These are phyloP conservation scores for Lipomyces kockii DNA, from an alignment of 805 yeast genomes.

Conservation along the genomic window DNA sequence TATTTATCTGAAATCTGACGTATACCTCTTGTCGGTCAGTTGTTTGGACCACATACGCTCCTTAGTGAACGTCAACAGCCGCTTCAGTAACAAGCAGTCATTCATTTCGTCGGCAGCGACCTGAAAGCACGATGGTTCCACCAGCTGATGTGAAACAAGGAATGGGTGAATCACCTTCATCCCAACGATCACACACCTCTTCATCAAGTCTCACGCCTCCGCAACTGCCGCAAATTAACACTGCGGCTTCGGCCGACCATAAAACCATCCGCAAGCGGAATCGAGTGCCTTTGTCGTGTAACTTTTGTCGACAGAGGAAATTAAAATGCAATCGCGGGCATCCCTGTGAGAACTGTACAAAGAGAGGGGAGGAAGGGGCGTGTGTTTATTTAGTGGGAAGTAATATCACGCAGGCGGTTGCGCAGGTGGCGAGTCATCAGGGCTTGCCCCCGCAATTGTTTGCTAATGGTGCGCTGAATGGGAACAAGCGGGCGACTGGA, in stretches of 20 bases:
- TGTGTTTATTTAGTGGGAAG: constrained; percentile 34
- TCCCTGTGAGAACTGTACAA: constrained; percentile 45
- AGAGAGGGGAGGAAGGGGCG: constrained; percentile 36
- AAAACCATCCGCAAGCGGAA: constrained; percentile 40
- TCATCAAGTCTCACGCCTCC: constrained; percentile 22
- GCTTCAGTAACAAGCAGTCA: not conserved
- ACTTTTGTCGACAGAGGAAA: constrained; percentile 44
- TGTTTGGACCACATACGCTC: not conserved
- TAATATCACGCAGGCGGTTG: constrained; percentile 12
- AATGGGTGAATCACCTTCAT: constrained; percentile 4
- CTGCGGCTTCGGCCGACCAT: constrained; percentile 30
- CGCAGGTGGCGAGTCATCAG: constrained; percentile 18
- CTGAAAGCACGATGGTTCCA: not conserved
- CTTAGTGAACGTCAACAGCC: not conserved
- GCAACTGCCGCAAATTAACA: constrained; percentile 31
- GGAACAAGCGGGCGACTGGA: constrained; percentile 22
- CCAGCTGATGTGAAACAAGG: not conserved
- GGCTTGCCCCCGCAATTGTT: constrained; percentile 17
- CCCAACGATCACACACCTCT: constrained; percentile 9
- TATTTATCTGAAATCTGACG: not conserved
- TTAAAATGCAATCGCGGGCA: constrained; percentile 45
- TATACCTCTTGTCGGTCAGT: not conserved
- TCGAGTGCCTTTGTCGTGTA: constrained; percentile 44
- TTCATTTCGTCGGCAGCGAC: not conserved
- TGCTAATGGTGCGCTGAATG: constrained; percentile 1